Base-by-base conservation (phyloP, 257 asterid genomes). In the Solanum microdontum region DNA sequence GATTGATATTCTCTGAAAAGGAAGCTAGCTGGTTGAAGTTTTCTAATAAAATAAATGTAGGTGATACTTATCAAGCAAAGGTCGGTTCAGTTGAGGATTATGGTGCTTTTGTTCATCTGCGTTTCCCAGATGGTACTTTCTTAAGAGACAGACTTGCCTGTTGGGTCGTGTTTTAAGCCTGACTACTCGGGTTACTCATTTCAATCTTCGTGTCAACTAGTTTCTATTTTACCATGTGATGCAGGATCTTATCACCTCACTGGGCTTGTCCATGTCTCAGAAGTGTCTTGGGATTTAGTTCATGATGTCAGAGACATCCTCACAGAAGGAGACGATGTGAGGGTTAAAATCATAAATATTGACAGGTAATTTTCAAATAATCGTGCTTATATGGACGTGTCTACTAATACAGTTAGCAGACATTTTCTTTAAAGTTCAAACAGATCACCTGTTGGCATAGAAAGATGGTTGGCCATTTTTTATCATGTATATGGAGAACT, bases 281-380 rank as follows among this genome's bases (percentile, higher is more conserved):
- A 97, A 90, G 98, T 97, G 55, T 97, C 99, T 4, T 97, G 99
- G 99, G 99, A 97, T 92, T 91, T 95, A 86, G 97, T 97, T 86
- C 99, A 94, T 83, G 99, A 97, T 66, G 95, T 90, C 23, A 93
- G 98, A 85, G 99, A 97, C 77, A 86, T 95, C 84, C 93, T 97
- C 58, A 77, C 93, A 2, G 98, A 91, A 91, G 98, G 98, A 48
- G 98, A 97, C 40, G 90, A 93, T 89, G 96, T 94, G 93, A 93
- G 91, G 83, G 99, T 94, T 87, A 97, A 95, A 92, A 79, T 95
- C 84, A 84, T 93, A 28, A 91, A 91, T 37, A 87, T 95, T 51
- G 98, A 97, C 89, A 93, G 98, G 99, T 97, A 88, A 37, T 39
- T 39, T 39, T 39, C 45, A 0, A 1, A 39, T 39, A 0, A 87